A percentile compares a stretch with the other conserved stretches of the same genome.
Conservation (phyloP, 805 yeast genomes). For the Saccharomycopsis amapae region DNA sequence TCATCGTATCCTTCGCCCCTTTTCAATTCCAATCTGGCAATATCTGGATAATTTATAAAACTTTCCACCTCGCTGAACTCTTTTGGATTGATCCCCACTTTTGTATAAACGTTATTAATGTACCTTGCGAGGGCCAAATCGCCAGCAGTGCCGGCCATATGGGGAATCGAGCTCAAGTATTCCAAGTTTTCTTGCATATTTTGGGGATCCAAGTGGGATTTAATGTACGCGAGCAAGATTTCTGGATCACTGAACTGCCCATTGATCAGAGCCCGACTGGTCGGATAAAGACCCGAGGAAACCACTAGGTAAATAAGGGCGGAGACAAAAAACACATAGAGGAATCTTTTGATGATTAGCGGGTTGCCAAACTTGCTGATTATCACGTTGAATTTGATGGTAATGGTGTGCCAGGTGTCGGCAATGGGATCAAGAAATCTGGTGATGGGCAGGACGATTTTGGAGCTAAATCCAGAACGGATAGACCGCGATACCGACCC, state of each 20-base stretch:
- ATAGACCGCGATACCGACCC: slow-evolving; percentile 1
- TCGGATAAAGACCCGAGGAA: slow-evolving; percentile 47
- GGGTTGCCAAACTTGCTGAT: slow-evolving; percentile 29
- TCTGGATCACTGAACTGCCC: slow-evolving; percentile 62
- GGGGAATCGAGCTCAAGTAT: slow-evolving; percentile 75
- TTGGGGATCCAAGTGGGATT: slow-evolving; percentile 45
- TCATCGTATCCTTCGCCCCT: slow-evolving; percentile 26
- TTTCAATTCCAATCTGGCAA: slow-evolving; percentile 26
- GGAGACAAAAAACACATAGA: slow-evolving; percentile 65
- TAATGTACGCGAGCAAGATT: slow-evolving; percentile 42
- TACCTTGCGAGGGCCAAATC: slow-evolving; percentile 67
- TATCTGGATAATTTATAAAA: slow-evolving; percentile 60
- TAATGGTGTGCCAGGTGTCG: slow-evolving; percentile 28
- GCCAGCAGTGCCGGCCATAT: slow-evolving; percentile 82
- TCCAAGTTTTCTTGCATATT: slow-evolving; percentile 60
- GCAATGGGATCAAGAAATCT: slow-evolving; percentile 43
- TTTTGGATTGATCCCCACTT: slow-evolving; percentile 47
- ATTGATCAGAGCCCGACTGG: slow-evolving; percentile 32
- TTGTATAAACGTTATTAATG: slow-evolving; percentile 49
- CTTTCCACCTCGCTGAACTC: slow-evolving; percentile 46
- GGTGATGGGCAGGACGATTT: slow-evolving; percentile 34
- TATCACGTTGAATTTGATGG: slow-evolving; percentile 45
- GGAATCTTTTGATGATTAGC: slow-evolving; percentile 58
- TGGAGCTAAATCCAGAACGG: slow-evolving; percentile 25
- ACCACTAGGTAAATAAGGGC: slow-evolving; percentile 49